phyloP scores from a whole-genome alignment of 148 eudicot genomes.

The Vaccinium corymbosum region DNA sequence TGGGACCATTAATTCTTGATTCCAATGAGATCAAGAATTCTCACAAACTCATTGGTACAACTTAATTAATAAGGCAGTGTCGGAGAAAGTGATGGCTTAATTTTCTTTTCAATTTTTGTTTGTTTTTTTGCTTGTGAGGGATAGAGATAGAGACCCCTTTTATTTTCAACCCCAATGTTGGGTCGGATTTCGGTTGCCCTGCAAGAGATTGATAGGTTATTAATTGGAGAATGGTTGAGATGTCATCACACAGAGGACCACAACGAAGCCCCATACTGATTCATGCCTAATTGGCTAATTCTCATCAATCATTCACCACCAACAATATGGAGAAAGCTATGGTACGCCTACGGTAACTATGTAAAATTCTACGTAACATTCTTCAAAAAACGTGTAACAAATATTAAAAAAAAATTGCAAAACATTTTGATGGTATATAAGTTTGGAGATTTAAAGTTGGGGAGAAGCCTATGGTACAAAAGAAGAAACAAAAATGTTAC shows the following conservation, averaged over 20 bases:
- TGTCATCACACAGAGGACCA: not conserved
- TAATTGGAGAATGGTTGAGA: not conserved
- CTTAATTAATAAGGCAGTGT: not conserved
- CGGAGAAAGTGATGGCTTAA: conserved; percentile 3
- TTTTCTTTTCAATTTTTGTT: not conserved
- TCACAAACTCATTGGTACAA: not conserved
- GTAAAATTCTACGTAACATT: too few relatives aligned
- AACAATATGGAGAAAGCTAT: not conserved
- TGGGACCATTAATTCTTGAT: not conserved
- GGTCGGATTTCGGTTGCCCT: conserved; percentile 17
- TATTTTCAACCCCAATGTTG: not conserved
- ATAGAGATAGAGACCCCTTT: not conserved
- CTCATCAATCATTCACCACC: conserved; percentile 13
- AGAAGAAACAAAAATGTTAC: too few relatives aligned
- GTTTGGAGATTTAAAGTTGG: too few relatives aligned
- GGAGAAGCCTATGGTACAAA: too few relatives aligned
- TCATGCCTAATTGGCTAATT: conserved; percentile 16
- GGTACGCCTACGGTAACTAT: too few relatives aligned
- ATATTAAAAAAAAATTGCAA: too few relatives aligned
- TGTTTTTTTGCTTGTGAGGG: not conserved
- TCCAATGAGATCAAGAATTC: not conserved
- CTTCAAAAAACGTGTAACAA: too few relatives aligned
- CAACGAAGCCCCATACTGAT: not conserved
- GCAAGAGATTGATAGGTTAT: conserved; percentile 19
- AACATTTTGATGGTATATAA: too few relatives aligned